Evolutionary conservation across 2,329 filamentous ascomycete species (phyloP), one percentile per base, ranked within the genome.

Genomic region (Zymoseptoria ardabiliae): DNA sequence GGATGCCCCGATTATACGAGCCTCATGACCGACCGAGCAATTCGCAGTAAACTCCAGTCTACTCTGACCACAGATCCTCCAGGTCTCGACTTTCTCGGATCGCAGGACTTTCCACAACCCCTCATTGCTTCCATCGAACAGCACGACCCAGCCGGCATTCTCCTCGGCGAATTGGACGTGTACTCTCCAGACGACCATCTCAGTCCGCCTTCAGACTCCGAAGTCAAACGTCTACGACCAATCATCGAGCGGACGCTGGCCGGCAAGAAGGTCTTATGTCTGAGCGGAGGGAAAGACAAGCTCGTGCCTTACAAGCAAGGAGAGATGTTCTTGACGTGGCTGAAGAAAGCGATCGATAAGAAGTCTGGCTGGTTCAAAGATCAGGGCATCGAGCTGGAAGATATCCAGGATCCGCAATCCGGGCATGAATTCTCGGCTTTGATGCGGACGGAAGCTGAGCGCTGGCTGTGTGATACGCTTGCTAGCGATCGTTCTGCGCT

Each of bases 1-100:
- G 94, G 93, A 1, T 96, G 91, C 73, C 91, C 92, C 0, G 93
- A 99, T 74, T 96, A 90, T 68, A 84, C 86, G 63, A 80, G 89
- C 72, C 78, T 97, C 17, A 88, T 97, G 85, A 80, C 79, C 8
- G 86, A 93, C 67, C 89, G 94, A 10, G 93, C 93, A 0, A 79
- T 83, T 4, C 78, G 86, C 45, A 88, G 87, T 0, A 90, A 87
- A 68, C 77, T 88, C 10, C 64, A 79, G 13, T 82, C 84, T 0
- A 66, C 65, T 13, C 57, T 67, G 51, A 72, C 77, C 1, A 79
- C 80, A 11, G 77, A 82, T 17, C 78, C 81, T 0, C 78, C 80
- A 0, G 86, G 86, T 0, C 73, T 78, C 0, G 75, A 80, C 0
- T 95, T 97, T 69, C 70, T 95, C 0, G 90, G 91, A 2, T 91